Evolutionary conservation across 1,284 basidiomycete genomes (phyloP).

Genomic region (Leccinum griseonigrum): DNA sequence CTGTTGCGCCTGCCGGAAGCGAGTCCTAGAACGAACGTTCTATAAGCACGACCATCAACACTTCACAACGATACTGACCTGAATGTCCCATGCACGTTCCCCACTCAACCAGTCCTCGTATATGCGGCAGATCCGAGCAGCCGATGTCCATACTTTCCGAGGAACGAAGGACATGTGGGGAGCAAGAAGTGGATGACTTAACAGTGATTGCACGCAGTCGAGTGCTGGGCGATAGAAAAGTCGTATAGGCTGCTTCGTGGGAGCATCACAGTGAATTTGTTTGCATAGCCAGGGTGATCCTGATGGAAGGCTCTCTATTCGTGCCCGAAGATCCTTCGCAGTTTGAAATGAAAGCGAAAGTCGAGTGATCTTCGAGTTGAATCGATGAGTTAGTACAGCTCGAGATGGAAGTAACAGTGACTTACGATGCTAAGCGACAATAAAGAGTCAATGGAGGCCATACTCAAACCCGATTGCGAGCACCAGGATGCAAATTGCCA

Average conservation of each 20-base stretch:
- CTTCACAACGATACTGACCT: neutral
- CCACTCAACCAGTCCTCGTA: conserved; percentile 14
- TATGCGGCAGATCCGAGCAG: neutral
- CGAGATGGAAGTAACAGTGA: neutral
- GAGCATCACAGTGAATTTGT: neutral
- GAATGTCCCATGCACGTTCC: neutral
- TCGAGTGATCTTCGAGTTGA: neutral
- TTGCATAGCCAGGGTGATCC: neutral
- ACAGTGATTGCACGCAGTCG: too few relatives aligned
- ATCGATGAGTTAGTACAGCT: neutral
- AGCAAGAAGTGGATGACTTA: conserved; percentile 2
- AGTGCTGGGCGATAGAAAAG: conserved; percentile 3
- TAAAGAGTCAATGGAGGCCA: neutral
- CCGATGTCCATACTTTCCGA: conserved; percentile 1
- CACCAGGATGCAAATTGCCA: neutral
- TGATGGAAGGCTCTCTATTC: neutral
- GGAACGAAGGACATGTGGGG: conserved; percentile 2
- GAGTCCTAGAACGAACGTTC: neutral
- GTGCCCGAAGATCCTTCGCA: neutral
- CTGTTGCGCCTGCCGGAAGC: neutral
- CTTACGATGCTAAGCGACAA: neutral
- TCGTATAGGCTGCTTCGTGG: neutral
- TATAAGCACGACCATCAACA: neutral
- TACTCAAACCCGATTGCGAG: neutral
- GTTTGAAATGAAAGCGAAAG: neutral